Conservation (phyloP, 1,139 yeast species). For the Candida buenavistaensis region DNA sequence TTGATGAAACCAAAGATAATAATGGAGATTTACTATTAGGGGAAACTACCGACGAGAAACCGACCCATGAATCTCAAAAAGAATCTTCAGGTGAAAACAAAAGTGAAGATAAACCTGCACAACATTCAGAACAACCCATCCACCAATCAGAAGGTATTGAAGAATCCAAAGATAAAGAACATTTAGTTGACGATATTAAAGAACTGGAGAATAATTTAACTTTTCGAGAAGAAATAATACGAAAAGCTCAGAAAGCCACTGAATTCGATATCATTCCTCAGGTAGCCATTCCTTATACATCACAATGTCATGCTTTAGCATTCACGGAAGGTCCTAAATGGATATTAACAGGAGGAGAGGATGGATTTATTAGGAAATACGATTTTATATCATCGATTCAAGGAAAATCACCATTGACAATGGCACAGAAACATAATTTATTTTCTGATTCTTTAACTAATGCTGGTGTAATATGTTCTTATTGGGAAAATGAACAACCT, state of each 20-base stretch:
- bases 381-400: constrained; percentile 84
- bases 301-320: constrained; percentile 74
- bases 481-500: constrained; percentile 97
- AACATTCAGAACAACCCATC: constrained; percentile 1
- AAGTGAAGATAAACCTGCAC: constrained; percentile 8
- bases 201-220: constrained; percentile 12
- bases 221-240: constrained; percentile 38
- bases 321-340: constrained; percentile 82
- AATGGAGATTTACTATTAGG: constrained; percentile 11
- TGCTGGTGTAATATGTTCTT: constrained; percentile 80
- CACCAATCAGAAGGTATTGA: constrained; percentile 7
- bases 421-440: constrained; percentile 81
- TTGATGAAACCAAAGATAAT: constrained; percentile 10
- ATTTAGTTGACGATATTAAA: constrained; percentile 3
- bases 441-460: constrained; percentile 73
- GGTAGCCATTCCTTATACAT: constrained; percentile 70
- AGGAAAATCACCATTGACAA: constrained; percentile 87
- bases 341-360: constrained; percentile 95
- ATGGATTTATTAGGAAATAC: constrained; percentile 88
- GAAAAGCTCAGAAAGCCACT: constrained; percentile 46
- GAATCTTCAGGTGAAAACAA: constrained; percentile 8
- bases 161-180: constrained; percentile 5
- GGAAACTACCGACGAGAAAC: constrained; percentile 7
- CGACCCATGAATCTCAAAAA: background rate
- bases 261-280: constrained; percentile 63